Base-by-base conservation (phyloP, 2,329 filamentous ascomycete species). In the Scedosporium boydii region DNA sequence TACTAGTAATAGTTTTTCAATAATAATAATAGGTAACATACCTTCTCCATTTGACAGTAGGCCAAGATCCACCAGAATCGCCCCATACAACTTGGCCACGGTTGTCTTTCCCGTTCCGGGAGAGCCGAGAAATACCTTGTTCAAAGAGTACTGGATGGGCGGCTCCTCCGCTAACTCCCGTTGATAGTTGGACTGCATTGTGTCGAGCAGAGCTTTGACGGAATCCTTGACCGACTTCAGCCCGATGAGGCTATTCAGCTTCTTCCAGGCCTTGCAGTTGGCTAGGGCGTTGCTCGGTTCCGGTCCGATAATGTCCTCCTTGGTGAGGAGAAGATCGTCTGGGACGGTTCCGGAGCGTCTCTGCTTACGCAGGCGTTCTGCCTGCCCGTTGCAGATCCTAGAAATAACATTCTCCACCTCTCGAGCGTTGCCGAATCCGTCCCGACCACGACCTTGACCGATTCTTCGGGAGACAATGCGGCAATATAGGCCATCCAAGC, bases 31-130 rank as follows among this genome's bases (percentile, higher is more conserved):
- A 23, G 29, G 7, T 38, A 38, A 42, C 70, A 68, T 73, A 82
- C 80, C 82, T 78, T 91, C 88, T 0, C 87, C 86, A 26, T 83
- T 89, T 0, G 83, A 87, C 0, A 92, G 70, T 1, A 90, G 66
- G 0, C 88, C 88, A 4, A 93, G 71, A 62, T 89, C 83, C 0
- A 82, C 85, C 0, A 93, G 76, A 1, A 93, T 87, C 46, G 79
- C 74, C 0, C 87, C 89, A 66, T 91, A 92, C 0, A 91, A 72
- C 69, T 89, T 90, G 0, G 87, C 90, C 0, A 93, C 85, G 0
- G 87, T 87, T 0, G 89, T 92, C 67, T 92, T 93, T 0, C 89
- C 89, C 0, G 89, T 93, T 0, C 90, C 89, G 0, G 90, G 89
- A 1, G 79, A 82, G 0, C 89, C 89, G 0, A 91, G 69, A 62